Conservation (phyloP, 1,139 yeast species). For the Magnusiomyces ingens region DNA sequence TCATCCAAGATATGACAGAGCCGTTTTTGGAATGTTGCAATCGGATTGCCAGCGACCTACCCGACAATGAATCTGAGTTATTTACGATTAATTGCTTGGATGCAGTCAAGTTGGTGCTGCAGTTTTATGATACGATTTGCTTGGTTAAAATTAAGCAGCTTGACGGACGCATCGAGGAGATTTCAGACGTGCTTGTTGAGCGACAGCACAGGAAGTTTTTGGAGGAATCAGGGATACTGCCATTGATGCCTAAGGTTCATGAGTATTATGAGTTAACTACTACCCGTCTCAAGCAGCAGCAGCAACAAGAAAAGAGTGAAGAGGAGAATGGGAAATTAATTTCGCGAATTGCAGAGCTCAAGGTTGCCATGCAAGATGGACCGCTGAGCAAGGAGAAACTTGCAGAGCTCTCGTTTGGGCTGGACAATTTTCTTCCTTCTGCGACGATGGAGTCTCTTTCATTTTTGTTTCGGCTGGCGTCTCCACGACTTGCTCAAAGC, state of each 20-base stretch:
- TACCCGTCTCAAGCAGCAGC: slow-evolving; percentile 7
- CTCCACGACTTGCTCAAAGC: slow-evolving; percentile 32
- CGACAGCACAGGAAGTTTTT: slow-evolving; percentile 26
- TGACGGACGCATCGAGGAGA: slow-evolving; percentile 26
- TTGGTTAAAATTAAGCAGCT: slow-evolving; percentile 30
- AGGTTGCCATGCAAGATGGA: slow-evolving; percentile 10
- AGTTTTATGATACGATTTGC: slow-evolving; percentile 29
- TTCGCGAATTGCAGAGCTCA: slow-evolving; percentile 2
- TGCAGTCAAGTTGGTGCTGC: slow-evolving; percentile 27
- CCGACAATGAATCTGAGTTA: slow-evolving; percentile 26
- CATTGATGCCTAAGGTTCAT: slow-evolving; percentile 6
- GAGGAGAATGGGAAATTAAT: neutral
- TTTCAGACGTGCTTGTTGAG: slow-evolving; percentile 28
- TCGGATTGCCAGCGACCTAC: slow-evolving; percentile 26
- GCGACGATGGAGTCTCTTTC: slow-evolving; percentile 31
- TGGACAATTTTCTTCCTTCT: slow-evolving; percentile 35
- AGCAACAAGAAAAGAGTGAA: slow-evolving; percentile 8
- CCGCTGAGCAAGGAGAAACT: slow-evolving; percentile 31
- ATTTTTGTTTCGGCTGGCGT: slow-evolving; percentile 28
- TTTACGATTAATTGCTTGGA: slow-evolving; percentile 36
- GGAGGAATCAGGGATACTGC: slow-evolving; percentile 24
- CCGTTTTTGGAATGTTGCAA: slow-evolving; percentile 33
- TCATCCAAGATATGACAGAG: slow-evolving; percentile 31
- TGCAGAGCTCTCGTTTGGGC: slow-evolving; percentile 21
- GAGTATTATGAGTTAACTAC: slow-evolving; percentile 1